Evolutionary conservation across 805 yeast genomes (phyloP), one percentile per base, ranked within the genome.

Genomic region (Metschnikowia sp.): DNA sequence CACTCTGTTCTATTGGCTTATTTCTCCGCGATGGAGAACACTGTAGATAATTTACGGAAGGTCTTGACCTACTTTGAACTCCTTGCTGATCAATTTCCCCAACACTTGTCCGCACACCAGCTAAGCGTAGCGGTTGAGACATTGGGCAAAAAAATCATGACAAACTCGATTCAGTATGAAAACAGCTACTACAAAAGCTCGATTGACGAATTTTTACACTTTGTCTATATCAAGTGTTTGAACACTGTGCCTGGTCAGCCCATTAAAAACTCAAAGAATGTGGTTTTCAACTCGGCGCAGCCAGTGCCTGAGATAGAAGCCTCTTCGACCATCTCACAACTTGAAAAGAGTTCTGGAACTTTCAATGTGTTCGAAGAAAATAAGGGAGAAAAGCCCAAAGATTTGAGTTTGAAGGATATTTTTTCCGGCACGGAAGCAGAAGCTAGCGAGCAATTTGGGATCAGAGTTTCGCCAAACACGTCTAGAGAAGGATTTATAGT

Each of bases 81-180:
- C 18, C 68, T 81, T 1, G 57, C 79, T 8, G 52, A 62, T 2
- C 85, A 84, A 50, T 86, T 82, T 56, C 92, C 92, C 0, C 49
- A 50, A 0, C 56, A 72, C 1, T 55, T 86, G 15, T 78, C 87
- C 0, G 65, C 81, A 4, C 58, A 62, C 8, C 92, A 85, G 58
- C 65, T 83, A 18, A 70, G 71, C 22, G 70, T 82, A 18, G 88
- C 87, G 0, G 65, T 81, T 15, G 82, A 76, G 53, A 75, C 82
- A 0, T 63, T 83, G 29, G 79, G 86, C 0, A 71, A 75, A 50
- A 64, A 63, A 42, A 51, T 68, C 18, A 52, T 72, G 43, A 58
- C 69, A 0, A 52, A 50, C 10, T 66, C 70, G 0, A 40, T 62
- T 13, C 28, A n/a, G 1, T 53, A 56, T 37, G 40, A 38, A 2